Conservation (phyloP, 2,329 filamentous ascomycete genomes). For the Malbranchea zuffiana region DNA sequence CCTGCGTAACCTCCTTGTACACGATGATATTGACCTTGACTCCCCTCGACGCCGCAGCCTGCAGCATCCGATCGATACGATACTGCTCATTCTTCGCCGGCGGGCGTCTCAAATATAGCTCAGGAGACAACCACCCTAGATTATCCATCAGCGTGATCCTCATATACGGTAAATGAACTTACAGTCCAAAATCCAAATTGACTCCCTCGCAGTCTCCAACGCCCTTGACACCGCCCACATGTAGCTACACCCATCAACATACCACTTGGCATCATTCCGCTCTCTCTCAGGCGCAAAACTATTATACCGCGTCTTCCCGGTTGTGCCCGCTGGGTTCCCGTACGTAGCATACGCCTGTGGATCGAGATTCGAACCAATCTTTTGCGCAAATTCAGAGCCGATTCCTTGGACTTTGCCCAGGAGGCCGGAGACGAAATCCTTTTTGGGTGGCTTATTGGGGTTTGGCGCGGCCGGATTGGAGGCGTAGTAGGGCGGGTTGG, state of each 20-base stretch:
- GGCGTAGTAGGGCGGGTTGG: slow-evolving; percentile 21
- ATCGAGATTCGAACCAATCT: slow-evolving; percentile 37
- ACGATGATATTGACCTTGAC: slow-evolving; percentile 92
- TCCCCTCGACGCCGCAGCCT: slow-evolving; percentile 77
- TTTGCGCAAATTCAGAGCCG: slow-evolving; percentile 42
- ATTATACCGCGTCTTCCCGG: slow-evolving; percentile 66
- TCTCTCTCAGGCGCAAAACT: slow-evolving; percentile 83
- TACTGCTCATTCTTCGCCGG: slow-evolving; percentile 74
- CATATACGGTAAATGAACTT: slow-evolving; percentile 47
- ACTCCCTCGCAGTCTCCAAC: slow-evolving; percentile 79
- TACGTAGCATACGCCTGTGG: slow-evolving; percentile 40
- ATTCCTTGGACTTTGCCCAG: slow-evolving; percentile 47
- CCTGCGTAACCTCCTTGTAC: slow-evolving; percentile 81
- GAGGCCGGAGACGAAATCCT: slow-evolving; percentile 35
- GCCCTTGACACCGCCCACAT: slow-evolving; percentile 88
- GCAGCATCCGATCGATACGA: slow-evolving; percentile 75
- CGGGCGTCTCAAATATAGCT: slow-evolving; percentile 72
- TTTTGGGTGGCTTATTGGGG: slow-evolving; percentile 25
- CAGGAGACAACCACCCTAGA: slow-evolving; percentile 82
- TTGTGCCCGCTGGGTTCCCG: slow-evolving; percentile 38
- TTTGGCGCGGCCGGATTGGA: slow-evolving; percentile 13
- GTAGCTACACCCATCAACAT: slow-evolving; percentile 90
- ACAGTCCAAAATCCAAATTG: slow-evolving; percentile 92
- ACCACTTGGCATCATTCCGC: slow-evolving; percentile 88
- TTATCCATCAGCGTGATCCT: slow-evolving; percentile 76